phyloP scores from a whole-genome alignment of 257 asterid species.

The Ocimum tenuiflorum region DNA sequence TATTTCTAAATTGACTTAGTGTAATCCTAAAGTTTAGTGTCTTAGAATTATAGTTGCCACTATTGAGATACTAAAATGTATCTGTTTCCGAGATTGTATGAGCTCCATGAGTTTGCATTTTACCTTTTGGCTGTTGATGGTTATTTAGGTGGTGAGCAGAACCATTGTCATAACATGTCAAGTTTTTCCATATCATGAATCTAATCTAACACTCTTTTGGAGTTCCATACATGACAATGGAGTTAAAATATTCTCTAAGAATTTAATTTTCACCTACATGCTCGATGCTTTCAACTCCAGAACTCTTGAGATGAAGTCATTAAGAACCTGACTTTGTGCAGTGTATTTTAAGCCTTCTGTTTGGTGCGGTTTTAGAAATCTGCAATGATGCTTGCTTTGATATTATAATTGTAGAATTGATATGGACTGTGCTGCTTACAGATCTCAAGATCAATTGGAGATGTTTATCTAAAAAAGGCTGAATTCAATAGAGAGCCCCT shows the following conservation, averaged over 20 bases:
- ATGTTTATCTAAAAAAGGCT: constrained; percentile 53
- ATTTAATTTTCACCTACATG: not conserved
- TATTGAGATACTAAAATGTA: not conserved
- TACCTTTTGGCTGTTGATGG: not conserved
- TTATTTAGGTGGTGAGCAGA: not conserved
- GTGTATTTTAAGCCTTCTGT: not conserved
- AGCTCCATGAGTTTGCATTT: not conserved
- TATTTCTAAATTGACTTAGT: not conserved
- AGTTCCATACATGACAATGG: not conserved
- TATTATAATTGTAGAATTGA: not conserved
- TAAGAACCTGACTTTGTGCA: not conserved
- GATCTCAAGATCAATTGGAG: constrained; percentile 66
- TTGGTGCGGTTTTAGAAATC: not conserved
- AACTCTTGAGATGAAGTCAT: not conserved
- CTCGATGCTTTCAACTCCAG: not conserved
- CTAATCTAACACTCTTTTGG: not conserved
- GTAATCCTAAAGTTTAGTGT: not conserved
- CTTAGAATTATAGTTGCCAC: not conserved
- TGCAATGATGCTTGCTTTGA: too few species aligned
- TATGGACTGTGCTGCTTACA: constrained; percentile 22
- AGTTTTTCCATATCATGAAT: not conserved
- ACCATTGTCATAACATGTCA: not conserved
- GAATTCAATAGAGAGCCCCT: constrained; percentile 66
- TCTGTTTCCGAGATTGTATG: not conserved
- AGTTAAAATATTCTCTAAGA: not conserved